Evolutionary conservation across 768 basidiomycete genomes (phyloP), one percentile per base, ranked within the genome.

Genomic region (Agaricus blazei): DNA sequence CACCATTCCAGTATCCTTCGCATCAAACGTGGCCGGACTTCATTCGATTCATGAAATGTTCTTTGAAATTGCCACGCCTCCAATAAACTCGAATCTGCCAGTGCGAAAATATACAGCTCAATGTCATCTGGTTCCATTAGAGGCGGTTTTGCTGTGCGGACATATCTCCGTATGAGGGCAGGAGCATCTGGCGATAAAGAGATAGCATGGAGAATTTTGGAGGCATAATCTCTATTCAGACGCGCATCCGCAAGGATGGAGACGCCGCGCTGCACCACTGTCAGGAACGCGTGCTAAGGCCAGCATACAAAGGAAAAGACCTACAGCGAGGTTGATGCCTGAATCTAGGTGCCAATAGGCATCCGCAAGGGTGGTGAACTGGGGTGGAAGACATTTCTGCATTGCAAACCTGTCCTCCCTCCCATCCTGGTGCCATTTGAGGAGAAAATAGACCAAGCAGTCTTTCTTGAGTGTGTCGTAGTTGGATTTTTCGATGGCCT

Each of bases 311-410:
- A n/a, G 34, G 51, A 48, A 43, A 40, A 48, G 12, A 79, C 87
- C 59, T 67, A 91, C 90, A 46, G 78, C 67, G 49, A 87, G 66
- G 43, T 83, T 73, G n/a, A 77, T 73, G 9, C 87, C 88, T 2
- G 81, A 77, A 69, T 93, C 91, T 57, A 93, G 71, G 66, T 82
- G 71, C 87, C 88, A 93, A 71, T 93, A 93, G 63, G 91, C 90
- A 70, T 90, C 86, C n/a, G 88, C 81, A 46, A 93, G 76, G 3
- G 77, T 71, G 6, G 78, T 74, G 63, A 91, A 92, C 62, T 91
- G 90, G 2, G 88, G 85, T 3, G 88, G 83, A 58, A 93, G 85
- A 62, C 78, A 82, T 28, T 78, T 71, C 67, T 81, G 67, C 67
- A 73, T 51, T 64, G 71, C 69, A 73, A 89, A 74, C 57, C 67